A percentile compares a stretch with the other conserved stretches of the same genome.
Evolutionary conservation across 768 basidiomycete species (phyloP).

Genomic region (Cystofilobasidium macerans): DNA sequence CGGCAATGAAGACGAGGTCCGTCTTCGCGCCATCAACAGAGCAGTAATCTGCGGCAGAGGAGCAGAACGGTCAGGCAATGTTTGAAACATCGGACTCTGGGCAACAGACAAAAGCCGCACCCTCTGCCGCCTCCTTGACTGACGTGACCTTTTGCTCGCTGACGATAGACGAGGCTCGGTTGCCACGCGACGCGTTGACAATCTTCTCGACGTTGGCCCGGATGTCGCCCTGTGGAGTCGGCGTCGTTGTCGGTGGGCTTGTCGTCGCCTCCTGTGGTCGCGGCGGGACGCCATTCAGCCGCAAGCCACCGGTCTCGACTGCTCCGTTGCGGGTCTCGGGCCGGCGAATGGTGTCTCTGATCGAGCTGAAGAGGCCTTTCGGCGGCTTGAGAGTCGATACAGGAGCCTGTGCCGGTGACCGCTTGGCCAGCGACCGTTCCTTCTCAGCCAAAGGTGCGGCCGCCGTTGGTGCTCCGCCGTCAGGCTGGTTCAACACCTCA

Average conservation of each 20-base stretch:
- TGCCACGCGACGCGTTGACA: slow-evolving; percentile 17
- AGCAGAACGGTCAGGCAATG: neutral
- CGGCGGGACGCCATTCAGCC: neutral
- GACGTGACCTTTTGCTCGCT: neutral
- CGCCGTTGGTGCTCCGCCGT: neutral
- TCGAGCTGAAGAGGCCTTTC: neutral
- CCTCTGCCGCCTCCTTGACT: slow-evolving; percentile 18
- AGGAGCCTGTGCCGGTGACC: neutral
- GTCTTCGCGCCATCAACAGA: slow-evolving; percentile 12
- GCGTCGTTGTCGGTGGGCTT: neutral
- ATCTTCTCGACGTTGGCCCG: slow-evolving; percentile 17
- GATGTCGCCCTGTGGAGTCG: slow-evolving; percentile 3
- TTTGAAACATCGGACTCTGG: neutral
- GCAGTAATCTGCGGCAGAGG: slow-evolving; percentile 7
- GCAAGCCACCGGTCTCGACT: neutral
- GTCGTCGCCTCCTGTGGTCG: too few species aligned
- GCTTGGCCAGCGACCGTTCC: too few species aligned
- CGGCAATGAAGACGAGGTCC: slow-evolving; percentile 27
- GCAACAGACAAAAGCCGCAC: neutral
- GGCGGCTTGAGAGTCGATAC: neutral
- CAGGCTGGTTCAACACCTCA: neutral
- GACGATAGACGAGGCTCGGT: slow-evolving; percentile 3
- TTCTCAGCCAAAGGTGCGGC: too few species aligned
- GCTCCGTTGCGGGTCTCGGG: neutral
- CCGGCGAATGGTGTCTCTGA: neutral